Evolutionary conservation across 768 basidiomycete genomes (phyloP).

Genomic region (Boletus subcaerulescens): DNA sequence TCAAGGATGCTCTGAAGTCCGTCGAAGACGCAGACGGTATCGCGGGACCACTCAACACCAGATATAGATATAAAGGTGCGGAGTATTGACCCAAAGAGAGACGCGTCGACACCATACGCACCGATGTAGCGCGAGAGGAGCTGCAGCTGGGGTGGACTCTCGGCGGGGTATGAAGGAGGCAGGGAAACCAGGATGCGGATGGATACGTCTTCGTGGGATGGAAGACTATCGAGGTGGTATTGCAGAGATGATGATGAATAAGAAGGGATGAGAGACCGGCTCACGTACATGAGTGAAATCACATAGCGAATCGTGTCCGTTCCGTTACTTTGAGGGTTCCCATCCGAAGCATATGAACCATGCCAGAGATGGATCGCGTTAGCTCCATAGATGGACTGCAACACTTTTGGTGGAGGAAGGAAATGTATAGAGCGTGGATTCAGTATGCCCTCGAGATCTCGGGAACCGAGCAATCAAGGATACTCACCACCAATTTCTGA

Average conservation of each 20-base stretch:
- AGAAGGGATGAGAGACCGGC: neutral
- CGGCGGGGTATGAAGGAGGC: slow-evolving; percentile 58
- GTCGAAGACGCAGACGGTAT: slow-evolving; percentile 81
- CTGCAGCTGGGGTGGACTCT: slow-evolving; percentile 76
- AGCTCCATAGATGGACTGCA: slow-evolving; percentile 83
- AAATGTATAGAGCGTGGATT: slow-evolving; percentile 1
- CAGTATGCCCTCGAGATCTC: neutral
- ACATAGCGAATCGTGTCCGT: slow-evolving; percentile 58
- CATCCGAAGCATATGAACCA: slow-evolving; percentile 22
- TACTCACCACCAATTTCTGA: slow-evolving; percentile 46
- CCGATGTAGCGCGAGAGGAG: slow-evolving; percentile 83
- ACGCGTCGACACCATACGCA: slow-evolving; percentile 68
- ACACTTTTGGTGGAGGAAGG: slow-evolving; percentile 36
- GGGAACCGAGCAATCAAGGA: neutral
- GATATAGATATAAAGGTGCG: slow-evolving; percentile 76
- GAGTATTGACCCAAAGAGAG: slow-evolving; percentile 72
- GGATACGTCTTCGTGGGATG: slow-evolving; percentile 49
- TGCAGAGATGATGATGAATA: neutral
- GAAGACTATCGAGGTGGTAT: slow-evolving; percentile 38
- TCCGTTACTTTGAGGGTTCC: slow-evolving; percentile 16
- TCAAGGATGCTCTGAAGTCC: slow-evolving; percentile 77
- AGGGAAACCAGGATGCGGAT: slow-evolving; percentile 59
- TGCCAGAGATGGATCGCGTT: slow-evolving; percentile 60
- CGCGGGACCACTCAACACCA: slow-evolving; percentile 75
- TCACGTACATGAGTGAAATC: slow-evolving; percentile 57